Conservation (phyloP, 2,329 filamentous ascomycete species). For the Xylariaceae sp. region DNA sequence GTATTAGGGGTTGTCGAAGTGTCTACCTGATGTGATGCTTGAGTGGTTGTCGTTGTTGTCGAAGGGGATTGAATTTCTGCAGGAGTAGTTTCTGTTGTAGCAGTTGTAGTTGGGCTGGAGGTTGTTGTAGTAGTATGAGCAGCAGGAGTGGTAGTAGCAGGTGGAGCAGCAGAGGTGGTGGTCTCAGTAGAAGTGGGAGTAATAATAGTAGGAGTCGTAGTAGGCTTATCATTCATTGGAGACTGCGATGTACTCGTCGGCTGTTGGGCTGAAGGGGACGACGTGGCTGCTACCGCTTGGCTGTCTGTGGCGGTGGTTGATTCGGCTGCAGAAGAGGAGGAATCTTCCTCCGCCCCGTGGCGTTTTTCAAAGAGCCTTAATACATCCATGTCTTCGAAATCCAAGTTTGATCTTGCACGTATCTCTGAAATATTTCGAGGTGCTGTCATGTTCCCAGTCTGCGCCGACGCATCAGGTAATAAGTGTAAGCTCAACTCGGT, state of each 20-base stretch:
- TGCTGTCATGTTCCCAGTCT: constrained; percentile 3
- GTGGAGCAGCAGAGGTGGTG: too few species aligned
- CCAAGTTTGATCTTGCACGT: constrained; percentile 12
- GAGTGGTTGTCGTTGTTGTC: not conserved
- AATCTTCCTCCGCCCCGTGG: constrained; percentile 13
- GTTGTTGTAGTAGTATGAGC: too few species aligned
- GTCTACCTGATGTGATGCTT: not conserved
- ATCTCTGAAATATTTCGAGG: constrained; percentile 19
- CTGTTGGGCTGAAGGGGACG: not conserved
- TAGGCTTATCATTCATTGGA: not conserved
- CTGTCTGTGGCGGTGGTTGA: not conserved
- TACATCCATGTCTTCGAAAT: not conserved
- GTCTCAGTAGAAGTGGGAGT: not conserved
- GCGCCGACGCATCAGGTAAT: constrained; percentile 23
- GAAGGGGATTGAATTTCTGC: not conserved
- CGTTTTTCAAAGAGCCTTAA: constrained; percentile 4
- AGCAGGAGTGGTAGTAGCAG: not conserved
- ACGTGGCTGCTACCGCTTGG: not conserved
- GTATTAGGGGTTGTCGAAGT: too few species aligned
- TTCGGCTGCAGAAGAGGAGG: not conserved
- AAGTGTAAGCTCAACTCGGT: constrained; percentile 26
- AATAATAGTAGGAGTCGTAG: not conserved
- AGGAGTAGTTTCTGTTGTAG: not conserved
- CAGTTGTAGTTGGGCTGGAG: too few species aligned
- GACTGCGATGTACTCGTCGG: not conserved